Conservation (phyloP, 2,329 filamentous ascomycete species). For the Calcarisporium arbuscula region DNA sequence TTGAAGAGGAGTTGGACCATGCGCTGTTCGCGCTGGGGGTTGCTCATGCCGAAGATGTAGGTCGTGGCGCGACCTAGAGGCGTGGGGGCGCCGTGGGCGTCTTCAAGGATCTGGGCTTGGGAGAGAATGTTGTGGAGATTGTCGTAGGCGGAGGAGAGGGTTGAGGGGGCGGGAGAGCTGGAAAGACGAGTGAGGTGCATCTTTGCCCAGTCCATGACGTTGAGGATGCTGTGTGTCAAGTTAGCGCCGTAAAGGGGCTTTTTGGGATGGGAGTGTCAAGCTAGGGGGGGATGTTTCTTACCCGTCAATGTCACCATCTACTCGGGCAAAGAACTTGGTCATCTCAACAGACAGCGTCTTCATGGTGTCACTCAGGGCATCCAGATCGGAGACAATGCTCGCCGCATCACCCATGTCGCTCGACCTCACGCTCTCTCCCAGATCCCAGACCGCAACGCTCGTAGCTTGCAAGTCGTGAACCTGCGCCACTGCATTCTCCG, state of each 20-base stretch:
- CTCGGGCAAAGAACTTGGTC: conserved; percentile 86
- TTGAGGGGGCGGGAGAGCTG: conserved; percentile 48
- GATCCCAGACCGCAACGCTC: conserved; percentile 88
- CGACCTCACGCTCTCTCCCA: conserved; percentile 80
- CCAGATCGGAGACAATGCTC: conserved; percentile 78
- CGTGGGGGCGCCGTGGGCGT: conserved; percentile 52
- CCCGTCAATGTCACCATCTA: conserved; percentile 88
- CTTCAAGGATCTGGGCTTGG: conserved; percentile 53
- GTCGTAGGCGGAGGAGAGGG: conserved; percentile 65
- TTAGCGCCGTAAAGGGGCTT: too few relatives aligned
- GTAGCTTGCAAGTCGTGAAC: conserved; percentile 86
- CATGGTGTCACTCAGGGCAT: conserved; percentile 78
- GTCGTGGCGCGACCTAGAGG: conserved; percentile 62
- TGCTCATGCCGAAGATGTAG: conserved; percentile 71
- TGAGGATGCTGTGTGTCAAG: conserved; percentile 58
- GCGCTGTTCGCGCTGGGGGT: conserved; percentile 70
- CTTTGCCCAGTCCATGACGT: conserved; percentile 94
- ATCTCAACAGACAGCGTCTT: conserved; percentile 80
- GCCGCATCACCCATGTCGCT: conserved; percentile 88
- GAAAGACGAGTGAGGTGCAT: conserved; percentile 72
- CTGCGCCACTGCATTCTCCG: conserved; percentile 79
- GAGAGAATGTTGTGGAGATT: conserved; percentile 77
- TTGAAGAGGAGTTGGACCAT: conserved; percentile 78
- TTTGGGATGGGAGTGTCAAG: not conserved
- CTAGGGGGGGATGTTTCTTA: conserved; percentile 28